Conservation (phyloP, 2,329 filamentous ascomycete species). For the Tolypocladium inflatum region DNA sequence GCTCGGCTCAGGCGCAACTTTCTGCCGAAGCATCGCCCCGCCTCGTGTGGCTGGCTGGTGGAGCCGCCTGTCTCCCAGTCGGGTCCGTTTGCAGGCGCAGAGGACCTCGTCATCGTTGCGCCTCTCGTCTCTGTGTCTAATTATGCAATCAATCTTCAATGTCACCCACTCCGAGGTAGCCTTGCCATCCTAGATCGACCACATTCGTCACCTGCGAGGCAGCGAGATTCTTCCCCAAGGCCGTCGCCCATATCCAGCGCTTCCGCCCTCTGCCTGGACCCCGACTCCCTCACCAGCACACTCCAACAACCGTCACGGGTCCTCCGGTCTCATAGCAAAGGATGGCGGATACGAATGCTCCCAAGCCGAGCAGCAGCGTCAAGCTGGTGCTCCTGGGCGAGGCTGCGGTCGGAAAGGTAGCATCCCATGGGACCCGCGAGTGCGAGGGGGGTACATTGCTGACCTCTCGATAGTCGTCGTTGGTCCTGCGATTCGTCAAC, state of each 20-base stretch:
- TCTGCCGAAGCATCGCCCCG: constrained; percentile 4
- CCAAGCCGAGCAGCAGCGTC: constrained; percentile 98
- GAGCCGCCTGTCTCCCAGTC: neutral
- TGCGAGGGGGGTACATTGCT: constrained; percentile 5
- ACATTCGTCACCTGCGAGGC: neutral
- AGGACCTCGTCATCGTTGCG: constrained; percentile 18
- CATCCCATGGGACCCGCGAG: constrained; percentile 3
- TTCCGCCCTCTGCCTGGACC: neutral
- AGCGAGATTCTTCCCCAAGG: neutral
- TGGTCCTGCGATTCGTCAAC: constrained; percentile 97
- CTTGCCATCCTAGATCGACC: constrained; percentile 1
- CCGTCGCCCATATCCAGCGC: neutral
- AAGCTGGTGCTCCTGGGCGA: constrained; percentile 97
- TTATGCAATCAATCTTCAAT: constrained; percentile 2
- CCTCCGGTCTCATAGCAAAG: neutral
- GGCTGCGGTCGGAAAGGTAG: constrained; percentile 95
- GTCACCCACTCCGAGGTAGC: constrained; percentile 1
- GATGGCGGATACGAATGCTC: constrained; percentile 45
- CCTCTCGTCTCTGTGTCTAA: constrained; percentile 6
- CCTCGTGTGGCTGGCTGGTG: neutral
- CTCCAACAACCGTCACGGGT: neutral
- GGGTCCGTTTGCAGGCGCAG: neutral
- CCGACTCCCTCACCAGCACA: no score
- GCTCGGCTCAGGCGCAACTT: constrained; percentile 7
- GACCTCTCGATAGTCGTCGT: constrained; percentile 61